Conservation (phyloP, 2,329 filamentous ascomycete genomes). For the Xylariaceae sp. region DNA sequence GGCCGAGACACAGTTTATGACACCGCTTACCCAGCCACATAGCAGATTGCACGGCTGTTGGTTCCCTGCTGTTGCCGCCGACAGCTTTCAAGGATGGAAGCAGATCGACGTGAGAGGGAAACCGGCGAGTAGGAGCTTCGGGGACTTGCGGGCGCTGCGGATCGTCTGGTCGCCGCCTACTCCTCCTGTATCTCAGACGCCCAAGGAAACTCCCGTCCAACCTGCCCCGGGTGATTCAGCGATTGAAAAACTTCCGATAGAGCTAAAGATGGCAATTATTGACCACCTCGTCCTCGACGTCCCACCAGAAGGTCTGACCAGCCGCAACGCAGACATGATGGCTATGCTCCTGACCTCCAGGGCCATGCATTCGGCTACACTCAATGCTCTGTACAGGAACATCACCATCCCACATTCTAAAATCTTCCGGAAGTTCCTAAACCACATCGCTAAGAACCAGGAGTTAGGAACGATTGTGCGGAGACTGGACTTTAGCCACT, state of each 20-base stretch:
- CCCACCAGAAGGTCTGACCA: constrained; percentile 68
- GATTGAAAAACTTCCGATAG: constrained; percentile 65
- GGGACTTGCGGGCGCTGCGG: constrained; percentile 53
- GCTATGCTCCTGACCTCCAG: constrained; percentile 73
- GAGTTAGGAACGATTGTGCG: constrained; percentile 71
- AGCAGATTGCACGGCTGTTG: constrained; percentile 56
- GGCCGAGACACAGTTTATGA: constrained; percentile 44
- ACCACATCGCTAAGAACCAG: constrained; percentile 62
- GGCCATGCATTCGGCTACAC: constrained; percentile 66
- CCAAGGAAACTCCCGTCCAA: constrained; percentile 30
- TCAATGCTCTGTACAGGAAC: constrained; percentile 71
- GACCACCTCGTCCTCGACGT: constrained; percentile 70
- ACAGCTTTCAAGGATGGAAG: constrained; percentile 60
- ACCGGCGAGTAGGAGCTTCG: constrained; percentile 57
- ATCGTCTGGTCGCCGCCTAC: constrained; percentile 50
- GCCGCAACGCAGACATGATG: constrained; percentile 75
- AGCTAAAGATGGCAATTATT: constrained; percentile 70
- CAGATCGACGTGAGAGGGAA: constrained; percentile 57
- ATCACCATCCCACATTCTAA: constrained; percentile 80
- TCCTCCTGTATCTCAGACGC: constrained; percentile 29
- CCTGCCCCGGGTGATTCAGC: constrained; percentile 46
- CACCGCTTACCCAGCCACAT: constrained; percentile 52
- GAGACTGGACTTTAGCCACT: constrained; percentile 80
- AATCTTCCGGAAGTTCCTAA: constrained; percentile 77
- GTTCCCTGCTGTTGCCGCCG: constrained; percentile 45